phyloP scores from a whole-genome alignment of 73 alveolate species.

The Paramecium sonneborni region DNA sequence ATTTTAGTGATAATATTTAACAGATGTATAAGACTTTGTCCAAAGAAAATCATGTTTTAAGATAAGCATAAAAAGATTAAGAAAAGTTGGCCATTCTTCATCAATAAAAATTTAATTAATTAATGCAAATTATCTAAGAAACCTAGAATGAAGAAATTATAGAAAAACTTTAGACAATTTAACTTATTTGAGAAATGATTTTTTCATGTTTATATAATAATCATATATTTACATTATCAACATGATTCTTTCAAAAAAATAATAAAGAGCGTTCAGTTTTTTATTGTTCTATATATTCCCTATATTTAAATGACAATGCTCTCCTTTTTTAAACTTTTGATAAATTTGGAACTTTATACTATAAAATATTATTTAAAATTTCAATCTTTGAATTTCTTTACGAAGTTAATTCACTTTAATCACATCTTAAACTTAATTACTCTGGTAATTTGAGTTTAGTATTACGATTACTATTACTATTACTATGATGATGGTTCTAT shows the following conservation, averaged over 20 bases:
- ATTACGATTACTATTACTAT: background rate
- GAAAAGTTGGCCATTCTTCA: background rate
- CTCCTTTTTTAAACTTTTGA: background rate
- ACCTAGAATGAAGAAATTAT: background rate
- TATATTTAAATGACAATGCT: background rate
- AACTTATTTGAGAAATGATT: background rate
- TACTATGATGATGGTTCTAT: background rate
- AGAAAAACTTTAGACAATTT: background rate
- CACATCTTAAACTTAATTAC: background rate
- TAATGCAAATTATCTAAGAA: slow-evolving; percentile 4
- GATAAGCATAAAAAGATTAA: slow-evolving; percentile 15
- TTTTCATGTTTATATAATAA: background rate
- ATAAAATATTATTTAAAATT: too few relatives aligned
- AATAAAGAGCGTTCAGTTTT: background rate
- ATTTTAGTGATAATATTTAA: slow-evolving; percentile 1
- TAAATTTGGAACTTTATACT: background rate
- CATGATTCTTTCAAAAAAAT: slow-evolving; percentile 2
- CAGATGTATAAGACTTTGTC: background rate
- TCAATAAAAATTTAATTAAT: background rate
- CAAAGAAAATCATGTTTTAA: background rate
- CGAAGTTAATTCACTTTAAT: background rate
- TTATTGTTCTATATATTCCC: background rate
- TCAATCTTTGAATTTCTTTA: background rate
- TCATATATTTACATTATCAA: too few relatives aligned
- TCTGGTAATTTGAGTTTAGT: background rate